Percentiles rank a stretch among this genome's conserved stretches.
These are phyloP conservation scores for Fraxinus xanthoxyloides DNA, from an alignment of 305 asterid species.

Conservation along the genomic window DNA sequence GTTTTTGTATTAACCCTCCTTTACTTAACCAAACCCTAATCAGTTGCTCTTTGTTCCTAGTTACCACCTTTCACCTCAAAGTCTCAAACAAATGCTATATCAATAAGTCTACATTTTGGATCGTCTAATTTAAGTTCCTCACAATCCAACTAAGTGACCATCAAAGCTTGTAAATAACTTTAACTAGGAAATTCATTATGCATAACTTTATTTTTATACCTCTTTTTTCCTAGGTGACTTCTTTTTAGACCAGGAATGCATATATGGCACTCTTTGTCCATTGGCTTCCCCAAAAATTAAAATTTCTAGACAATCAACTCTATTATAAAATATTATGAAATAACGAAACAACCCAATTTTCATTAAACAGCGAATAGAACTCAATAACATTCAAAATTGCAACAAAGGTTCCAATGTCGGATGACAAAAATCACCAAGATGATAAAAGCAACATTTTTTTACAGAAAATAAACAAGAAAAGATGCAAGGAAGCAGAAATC, in stretches of 20 bases:
- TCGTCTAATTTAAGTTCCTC: not conserved
- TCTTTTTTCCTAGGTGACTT: not conserved
- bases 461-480: not conserved
- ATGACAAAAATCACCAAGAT: slow-evolving; percentile 2
- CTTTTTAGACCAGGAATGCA: not conserved
- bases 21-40: not conserved
- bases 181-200: not conserved
- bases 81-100: not conserved
- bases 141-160: not conserved
- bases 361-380: not conserved
- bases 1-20: not conserved
- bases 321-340: not conserved
- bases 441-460: not conserved
- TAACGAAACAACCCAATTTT: not conserved
- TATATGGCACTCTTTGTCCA: not conserved
- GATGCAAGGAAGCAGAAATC: not conserved
- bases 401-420: not conserved
- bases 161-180: not conserved
- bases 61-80: not conserved
- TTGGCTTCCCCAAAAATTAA: not conserved
- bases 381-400: not conserved
- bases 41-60: not conserved
- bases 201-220: not conserved
- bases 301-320: not conserved
- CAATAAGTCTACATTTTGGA: not conserved